Base-by-base conservation (phyloP, 75 land plant species). In the Selaginella tamariscina region DNA sequence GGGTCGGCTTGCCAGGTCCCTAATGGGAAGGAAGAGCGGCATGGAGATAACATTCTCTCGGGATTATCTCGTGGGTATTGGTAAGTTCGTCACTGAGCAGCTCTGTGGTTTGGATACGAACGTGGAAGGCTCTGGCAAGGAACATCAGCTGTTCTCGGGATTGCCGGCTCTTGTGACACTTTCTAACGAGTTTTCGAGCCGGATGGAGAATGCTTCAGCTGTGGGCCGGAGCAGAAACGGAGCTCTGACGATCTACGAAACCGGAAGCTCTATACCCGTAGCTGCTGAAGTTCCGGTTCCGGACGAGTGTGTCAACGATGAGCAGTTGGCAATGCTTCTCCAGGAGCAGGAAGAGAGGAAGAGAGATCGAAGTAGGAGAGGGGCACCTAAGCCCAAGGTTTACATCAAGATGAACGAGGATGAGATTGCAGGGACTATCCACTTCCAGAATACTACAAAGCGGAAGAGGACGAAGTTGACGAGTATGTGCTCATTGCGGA, bases 351-450 rank as follows among this genome's bases (percentile, higher is more conserved):
- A 94, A 33, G 71, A 83, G 18, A 80, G 96, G 75, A 79, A 80
- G 70, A 54, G 70, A 77, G 32, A 74, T 69, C 57, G 55, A 31
- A 33, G 31, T 68, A 32, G 29, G 54, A 27, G 68, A 27, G 24
- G 59, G 13, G 30, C 24, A 27, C 1, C 32, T 31, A 72, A 79
- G 15, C 80, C 71, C 32, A 86, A 94, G 33, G 76, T 72, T 66
- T 94, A 94, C 64, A 82, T 94, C 55, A 89, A 87, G 64, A 94
- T 94, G 8, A 94, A 91, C 75, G 98, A 94, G 67, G 83, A 80
- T 73, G 96, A 94, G 56, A 86, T 94, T 74, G 96, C 91, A 15
- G 82, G 73, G 98, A 94, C 56, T 94, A 94, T 75, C 96, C 96
- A 5, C 32, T 82, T 21, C 98, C 98, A 56, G 82, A 87, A 33